Base-by-base conservation (phyloP, 306 rosid genomes). In the Canavalia ensiformis region DNA sequence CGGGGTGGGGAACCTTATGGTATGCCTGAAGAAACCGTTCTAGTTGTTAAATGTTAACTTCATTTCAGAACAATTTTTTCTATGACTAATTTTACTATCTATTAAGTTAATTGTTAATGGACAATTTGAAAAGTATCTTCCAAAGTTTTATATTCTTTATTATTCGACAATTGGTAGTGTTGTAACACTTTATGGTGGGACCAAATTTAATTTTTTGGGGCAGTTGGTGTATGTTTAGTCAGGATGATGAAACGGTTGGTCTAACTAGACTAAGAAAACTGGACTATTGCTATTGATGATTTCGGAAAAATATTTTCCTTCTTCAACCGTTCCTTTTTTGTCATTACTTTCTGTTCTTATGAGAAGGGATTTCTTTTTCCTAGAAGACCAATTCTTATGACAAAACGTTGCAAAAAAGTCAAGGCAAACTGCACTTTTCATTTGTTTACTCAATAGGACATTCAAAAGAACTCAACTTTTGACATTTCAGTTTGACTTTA, bases 1-100 rank as follows among this genome's bases (percentile, higher is more conserved):
- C 10, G 89, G 88, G 1, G 90, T 90, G 6, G 99, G 98, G 18
- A 95, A 95, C 69, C 63, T 95, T 7, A 13, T 93, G 98, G 99
- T 95, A 91, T n/a, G 85, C 65, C 34, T 9, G 31, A 28, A 72
- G 10, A 66, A 31, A 72, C 37, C 28, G 0, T 37, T 56, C 68
- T 62, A 41, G 29, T 65, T 18, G 25, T 18, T 18, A 18, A 18
- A 18, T 76, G 44, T 5, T 77, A 71, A 62, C 35, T 83, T 74
- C 63, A 78, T 65, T 46, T 28, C n/a, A 29, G 51, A 52, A 63
- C 0, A 31, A 8, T 50, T 49, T 11, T 83, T 46, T 75, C 55
- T 51, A n/a, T 68, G 42, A 65, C 31, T 39, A 51, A 64, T 72
- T 25, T 56, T 44, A n/a, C 46, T 68, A 13, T 35, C 5, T 37